Base-by-base conservation (phyloP, 345 rosid species). In the Mercurialis annua region DNA sequence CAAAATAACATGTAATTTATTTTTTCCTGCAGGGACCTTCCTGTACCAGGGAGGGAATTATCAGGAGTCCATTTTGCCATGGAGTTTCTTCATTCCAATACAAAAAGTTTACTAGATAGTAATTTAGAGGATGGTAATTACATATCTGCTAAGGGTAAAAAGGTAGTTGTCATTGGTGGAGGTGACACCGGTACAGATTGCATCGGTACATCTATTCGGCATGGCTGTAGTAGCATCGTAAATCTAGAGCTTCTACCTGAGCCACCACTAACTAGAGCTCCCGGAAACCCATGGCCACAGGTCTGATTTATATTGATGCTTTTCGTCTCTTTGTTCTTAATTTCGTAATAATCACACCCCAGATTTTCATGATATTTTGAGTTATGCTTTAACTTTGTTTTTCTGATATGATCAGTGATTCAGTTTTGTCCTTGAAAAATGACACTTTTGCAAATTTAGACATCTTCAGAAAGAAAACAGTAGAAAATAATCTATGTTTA, bases 261-360 rank as follows among this genome's bases (percentile, higher is more conserved):
- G 80, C 98, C 99, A 40, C 98, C 99, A 17, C 62, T 38, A 71
- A 76, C 78, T 3, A 85, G 99, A 80, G 98, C 96, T 65, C 87
- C 96, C 23, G 97, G 97, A 74, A 95, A 95, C 82, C 99, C 98
- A n/a, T 95, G 99, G 99, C 99, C 99, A 38, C 99, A 95, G 97
- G 99, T 94, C 66, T 62, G 67, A 43, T 53, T 52, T 51, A 10
- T 23, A 26, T 9, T 10, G 11, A 47, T 17, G 9, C 26, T 51
- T 51, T 7, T 21, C 26, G 4, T 49, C 43, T 17, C 47, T 48
- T 15, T 53, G 51, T 29, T n/a, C n/a, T n/a, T n/a, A n/a, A n/a
- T n/a, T n/a, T n/a, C n/a, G n/a, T n/a, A n/a, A n/a, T n/a, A n/a
- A n/a, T n/a, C n/a, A n/a, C n/a, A n/a, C n/a, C n/a, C n/a, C n/a